Percentiles rank a stretch among this genome's conserved stretches.
phyloP scores from a whole-genome alignment of 495 filamentous ascomycete genomes.

The Niebla homalea region DNA sequence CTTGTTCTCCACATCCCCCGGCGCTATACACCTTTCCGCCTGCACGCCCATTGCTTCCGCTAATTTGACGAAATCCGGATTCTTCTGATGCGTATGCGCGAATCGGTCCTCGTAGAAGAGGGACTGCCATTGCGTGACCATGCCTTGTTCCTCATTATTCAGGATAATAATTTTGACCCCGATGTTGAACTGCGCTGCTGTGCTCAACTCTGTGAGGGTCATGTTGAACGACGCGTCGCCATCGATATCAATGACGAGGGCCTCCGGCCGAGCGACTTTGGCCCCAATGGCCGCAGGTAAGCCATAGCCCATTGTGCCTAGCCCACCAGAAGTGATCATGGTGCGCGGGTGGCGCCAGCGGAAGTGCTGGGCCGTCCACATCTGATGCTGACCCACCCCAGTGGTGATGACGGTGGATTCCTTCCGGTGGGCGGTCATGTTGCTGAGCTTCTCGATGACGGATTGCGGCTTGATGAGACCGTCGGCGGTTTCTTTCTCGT shows the following conservation, averaged over 20 bases:
- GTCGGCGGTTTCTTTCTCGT: constrained; percentile 53
- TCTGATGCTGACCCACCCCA: constrained; percentile 91
- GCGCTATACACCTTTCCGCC: constrained; percentile 47
- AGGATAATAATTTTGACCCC: constrained; percentile 82
- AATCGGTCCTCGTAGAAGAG: constrained; percentile 90
- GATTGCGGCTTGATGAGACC: constrained; percentile 81
- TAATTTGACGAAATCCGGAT: constrained; percentile 55
- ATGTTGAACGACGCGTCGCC: constrained; percentile 96
- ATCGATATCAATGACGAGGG: constrained; percentile 84
- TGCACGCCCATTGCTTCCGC: constrained; percentile 73
- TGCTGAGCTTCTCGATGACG: constrained; percentile 68
- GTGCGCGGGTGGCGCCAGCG: constrained; percentile 76
- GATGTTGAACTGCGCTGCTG: constrained; percentile 82
- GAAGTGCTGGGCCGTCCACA: constrained; percentile 91
- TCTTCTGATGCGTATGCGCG: constrained; percentile 72
- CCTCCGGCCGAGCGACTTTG: constrained; percentile 75
- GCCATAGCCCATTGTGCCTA: constrained; percentile 92
- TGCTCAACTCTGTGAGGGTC: constrained; percentile 87
- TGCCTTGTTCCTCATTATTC: constrained; percentile 92
- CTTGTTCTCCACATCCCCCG: constrained; percentile 59
- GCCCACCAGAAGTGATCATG: constrained; percentile 70
- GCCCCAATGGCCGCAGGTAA: constrained; percentile 88
- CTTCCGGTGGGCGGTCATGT: constrained; percentile 59
- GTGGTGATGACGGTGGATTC: constrained; percentile 74
- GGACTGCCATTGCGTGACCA: constrained; percentile 95